phyloP scores from a whole-genome alignment of 2,329 filamentous ascomycete species.

The Colletotrichum sublineola region DNA sequence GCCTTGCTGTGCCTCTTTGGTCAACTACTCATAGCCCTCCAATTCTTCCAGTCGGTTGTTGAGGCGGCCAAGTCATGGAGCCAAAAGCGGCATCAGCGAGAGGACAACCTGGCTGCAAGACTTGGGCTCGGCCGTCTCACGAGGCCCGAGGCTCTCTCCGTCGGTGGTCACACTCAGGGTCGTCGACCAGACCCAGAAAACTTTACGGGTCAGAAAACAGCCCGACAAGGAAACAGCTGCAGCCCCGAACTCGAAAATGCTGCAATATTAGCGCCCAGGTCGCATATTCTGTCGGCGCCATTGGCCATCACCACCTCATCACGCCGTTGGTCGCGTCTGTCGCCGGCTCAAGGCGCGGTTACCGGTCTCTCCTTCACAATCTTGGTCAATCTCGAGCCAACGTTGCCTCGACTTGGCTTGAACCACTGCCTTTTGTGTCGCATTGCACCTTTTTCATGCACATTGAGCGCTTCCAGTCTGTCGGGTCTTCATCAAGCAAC shows the following conservation, averaged over 20 bases:
- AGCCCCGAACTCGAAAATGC: conserved; percentile 4
- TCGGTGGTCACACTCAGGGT: conserved; percentile 5
- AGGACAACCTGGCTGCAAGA: background rate
- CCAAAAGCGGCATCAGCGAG: conserved; percentile 1
- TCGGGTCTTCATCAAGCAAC: conserved; percentile 44
- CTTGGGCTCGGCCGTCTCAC: conserved; percentile 1
- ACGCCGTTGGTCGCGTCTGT: conserved; percentile 33
- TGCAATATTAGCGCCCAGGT: conserved; percentile 39
- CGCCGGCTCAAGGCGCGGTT: conserved; percentile 29
- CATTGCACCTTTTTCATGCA: conserved; percentile 45
- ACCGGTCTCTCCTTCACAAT: conserved; percentile 20
- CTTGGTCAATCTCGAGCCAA: conserved; percentile 11
- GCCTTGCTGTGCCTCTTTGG: conserved; percentile 19
- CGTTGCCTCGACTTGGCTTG: conserved; percentile 19
- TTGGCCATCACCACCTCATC: conserved; percentile 37
- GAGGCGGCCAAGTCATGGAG: conserved; percentile 10
- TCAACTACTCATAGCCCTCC: conserved; percentile 11
- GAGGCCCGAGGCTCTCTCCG: conserved; percentile 16
- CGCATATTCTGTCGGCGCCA: conserved; percentile 36
- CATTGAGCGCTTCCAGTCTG: conserved; percentile 49
- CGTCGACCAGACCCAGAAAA: conserved; percentile 13
- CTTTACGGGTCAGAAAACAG: conserved; percentile 9
- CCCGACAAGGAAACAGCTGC: conserved; percentile 20
- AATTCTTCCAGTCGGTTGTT: conserved; percentile 8
- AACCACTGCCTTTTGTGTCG: conserved; percentile 15